phyloP scores from a whole-genome alignment of 257 asterid genomes.

The Datura wrightii region DNA sequence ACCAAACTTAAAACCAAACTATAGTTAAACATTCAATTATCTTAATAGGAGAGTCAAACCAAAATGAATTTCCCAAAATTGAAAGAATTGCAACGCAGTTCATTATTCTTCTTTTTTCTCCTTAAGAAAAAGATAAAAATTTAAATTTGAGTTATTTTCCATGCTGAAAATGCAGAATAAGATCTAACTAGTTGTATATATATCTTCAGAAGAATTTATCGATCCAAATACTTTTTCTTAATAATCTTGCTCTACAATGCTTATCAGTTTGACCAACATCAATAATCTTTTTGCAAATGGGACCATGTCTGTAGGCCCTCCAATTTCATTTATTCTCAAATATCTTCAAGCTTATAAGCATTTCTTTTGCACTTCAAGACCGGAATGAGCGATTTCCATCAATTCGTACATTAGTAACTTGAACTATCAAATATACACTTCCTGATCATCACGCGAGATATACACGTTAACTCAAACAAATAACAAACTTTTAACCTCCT shows the following conservation, averaged over 20 bases:
- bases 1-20: neutral
- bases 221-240: neutral
- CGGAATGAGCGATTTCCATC: neutral
- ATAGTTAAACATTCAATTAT: neutral
- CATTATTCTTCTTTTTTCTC: too few relatives aligned
- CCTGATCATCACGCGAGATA: too few relatives aligned
- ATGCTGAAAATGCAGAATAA: neutral
- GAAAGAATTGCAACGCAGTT: neutral
- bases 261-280: neutral
- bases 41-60: neutral
- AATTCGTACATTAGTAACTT: neutral
- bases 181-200: neutral
- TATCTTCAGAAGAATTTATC: neutral
- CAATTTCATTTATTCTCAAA: neutral
- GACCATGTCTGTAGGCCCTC: neutral
- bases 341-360: constrained; percentile 4
- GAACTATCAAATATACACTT: too few relatives aligned
- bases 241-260: neutral
- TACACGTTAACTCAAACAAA: too few relatives aligned
- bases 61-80: neutral
- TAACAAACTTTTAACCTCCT: too few relatives aligned
- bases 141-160: neutral
- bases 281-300: neutral
- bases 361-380: neutral
- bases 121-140: neutral